phyloP scores from a whole-genome alignment of 1,284 basidiomycete genomes.

The Pterulicium gracile region DNA sequence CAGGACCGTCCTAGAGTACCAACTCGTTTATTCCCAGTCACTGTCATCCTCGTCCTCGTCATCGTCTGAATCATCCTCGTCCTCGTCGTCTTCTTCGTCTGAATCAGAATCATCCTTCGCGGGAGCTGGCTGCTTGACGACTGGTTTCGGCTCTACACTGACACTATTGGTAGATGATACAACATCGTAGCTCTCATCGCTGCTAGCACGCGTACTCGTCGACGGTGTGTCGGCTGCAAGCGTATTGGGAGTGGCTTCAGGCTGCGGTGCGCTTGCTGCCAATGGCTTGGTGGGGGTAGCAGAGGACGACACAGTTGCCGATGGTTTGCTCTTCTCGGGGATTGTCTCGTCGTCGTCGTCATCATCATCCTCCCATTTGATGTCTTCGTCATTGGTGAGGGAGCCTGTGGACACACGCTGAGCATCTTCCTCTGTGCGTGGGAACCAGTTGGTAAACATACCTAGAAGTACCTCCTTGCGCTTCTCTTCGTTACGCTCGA shows the following conservation, averaged over 20 bases:
- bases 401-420: slow-evolving; percentile 33
- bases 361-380: slow-evolving; percentile 76
- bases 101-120: not conserved
- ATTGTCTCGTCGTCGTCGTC: slow-evolving; percentile 29
- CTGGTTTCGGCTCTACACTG: not conserved
- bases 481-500: slow-evolving; percentile 73
- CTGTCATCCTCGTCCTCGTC: slow-evolving; percentile 13
- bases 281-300: slow-evolving; percentile 10
- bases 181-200: slow-evolving; percentile 66
- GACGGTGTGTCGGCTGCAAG: slow-evolving; percentile 21
- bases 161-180: slow-evolving; percentile 36
- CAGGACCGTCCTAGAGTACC: too few species aligned
- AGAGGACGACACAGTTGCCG: slow-evolving; percentile 12
- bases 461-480: slow-evolving; percentile 76
- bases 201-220: slow-evolving; percentile 46
- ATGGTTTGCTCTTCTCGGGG: slow-evolving; percentile 12
- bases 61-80: not conserved
- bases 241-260: slow-evolving; percentile 20
- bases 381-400: slow-evolving; percentile 59
- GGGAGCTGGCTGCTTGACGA: too few species aligned
- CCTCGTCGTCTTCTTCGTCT: not conserved
- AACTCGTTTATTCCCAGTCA: slow-evolving; percentile 1
- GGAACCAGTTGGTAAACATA: slow-evolving; percentile 19
- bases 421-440: not conserved
- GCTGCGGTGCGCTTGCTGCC: not conserved